Conservation (phyloP, 345 rosid species). For the Eucalyptus shirleyi region DNA sequence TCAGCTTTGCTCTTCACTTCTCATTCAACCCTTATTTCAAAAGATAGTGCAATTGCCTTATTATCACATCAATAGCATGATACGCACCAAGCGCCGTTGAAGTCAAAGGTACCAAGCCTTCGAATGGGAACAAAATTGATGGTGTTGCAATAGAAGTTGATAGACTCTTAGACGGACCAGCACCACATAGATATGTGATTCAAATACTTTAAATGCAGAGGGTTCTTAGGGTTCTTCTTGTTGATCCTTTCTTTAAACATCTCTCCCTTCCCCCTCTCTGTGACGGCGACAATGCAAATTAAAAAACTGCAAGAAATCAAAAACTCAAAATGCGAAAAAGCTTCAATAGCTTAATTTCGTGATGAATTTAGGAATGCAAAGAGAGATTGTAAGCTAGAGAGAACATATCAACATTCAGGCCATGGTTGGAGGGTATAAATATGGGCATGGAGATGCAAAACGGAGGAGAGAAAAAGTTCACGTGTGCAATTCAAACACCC, state of each 20-base stretch:
- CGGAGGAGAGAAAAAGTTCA: neutral
- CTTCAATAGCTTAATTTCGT: too few species aligned
- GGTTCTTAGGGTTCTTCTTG: slow-evolving; percentile 8
- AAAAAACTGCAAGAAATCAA: neutral
- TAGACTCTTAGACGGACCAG: slow-evolving; percentile 45
- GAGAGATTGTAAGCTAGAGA: too few species aligned
- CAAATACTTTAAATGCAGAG: slow-evolving; percentile 36
- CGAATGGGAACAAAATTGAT: slow-evolving; percentile 60
- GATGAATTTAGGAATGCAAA: too few species aligned
- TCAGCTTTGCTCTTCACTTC: neutral
- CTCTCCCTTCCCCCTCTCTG: neutral
- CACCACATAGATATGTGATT: slow-evolving; percentile 68
- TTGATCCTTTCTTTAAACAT: neutral
- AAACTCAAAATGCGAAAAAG: too few species aligned
- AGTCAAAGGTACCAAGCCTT: slow-evolving; percentile 49
- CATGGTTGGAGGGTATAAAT: neutral
- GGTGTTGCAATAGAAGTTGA: slow-evolving; percentile 44
- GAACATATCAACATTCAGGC: neutral
- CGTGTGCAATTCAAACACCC: neutral
- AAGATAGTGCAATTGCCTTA: neutral
- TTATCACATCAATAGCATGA: neutral
- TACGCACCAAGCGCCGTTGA: slow-evolving; percentile 60
- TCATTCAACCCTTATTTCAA: neutral
- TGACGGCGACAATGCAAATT: fast-evolving
- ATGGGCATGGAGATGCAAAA: neutral